phyloP scores from a whole-genome alignment of 1,139 yeast species.

The Diutina pseudorugosa region DNA sequence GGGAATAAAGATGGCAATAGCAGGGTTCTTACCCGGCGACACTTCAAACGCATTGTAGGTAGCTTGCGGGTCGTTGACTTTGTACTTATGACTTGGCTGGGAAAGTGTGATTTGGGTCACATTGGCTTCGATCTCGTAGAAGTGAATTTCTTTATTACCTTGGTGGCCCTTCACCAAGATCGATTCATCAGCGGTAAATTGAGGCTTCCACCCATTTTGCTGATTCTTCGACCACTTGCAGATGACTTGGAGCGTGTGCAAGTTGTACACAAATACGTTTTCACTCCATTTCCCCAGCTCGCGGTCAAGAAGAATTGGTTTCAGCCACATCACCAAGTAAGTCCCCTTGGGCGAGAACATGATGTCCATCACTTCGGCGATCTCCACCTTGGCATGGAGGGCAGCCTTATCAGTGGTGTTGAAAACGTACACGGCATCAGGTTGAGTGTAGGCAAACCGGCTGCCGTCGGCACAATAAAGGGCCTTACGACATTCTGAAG shows the following conservation, averaged over 20 bases:
- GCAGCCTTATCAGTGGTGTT: constrained; percentile 20
- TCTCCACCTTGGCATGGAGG: constrained; percentile 20
- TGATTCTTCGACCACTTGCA: constrained; percentile 68
- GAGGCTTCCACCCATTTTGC: constrained; percentile 88
- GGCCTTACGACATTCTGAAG: constrained; percentile 2
- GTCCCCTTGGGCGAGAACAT: constrained; percentile 85
- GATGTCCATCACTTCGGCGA: constrained; percentile 63
- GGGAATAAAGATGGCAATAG: constrained; percentile 86
- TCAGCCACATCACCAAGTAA: constrained; percentile 81
- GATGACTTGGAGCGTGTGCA: constrained; percentile 32
- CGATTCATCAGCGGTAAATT: constrained; percentile 70
- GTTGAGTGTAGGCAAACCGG: constrained; percentile 4
- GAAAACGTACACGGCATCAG: neutral
- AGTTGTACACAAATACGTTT: constrained; percentile 67
- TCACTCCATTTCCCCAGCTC: constrained; percentile 61
- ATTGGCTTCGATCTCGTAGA: constrained; percentile 40
- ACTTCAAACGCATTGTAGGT: constrained; percentile 46
- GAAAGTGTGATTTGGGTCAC: constrained; percentile 12
- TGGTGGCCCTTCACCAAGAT: constrained; percentile 51
- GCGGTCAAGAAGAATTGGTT: constrained; percentile 50
- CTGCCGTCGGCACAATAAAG: constrained; percentile 1
- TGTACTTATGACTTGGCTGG: constrained; percentile 51
- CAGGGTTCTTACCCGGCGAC: constrained; percentile 84
- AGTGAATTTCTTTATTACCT: constrained; percentile 51
- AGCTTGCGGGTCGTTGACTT: constrained; percentile 43